A percentile compares a stretch with the other conserved stretches of the same genome.
Conservation (phyloP, 192 early-diverging fungal species). For the Rhizoclosmatium globosum region DNA sequence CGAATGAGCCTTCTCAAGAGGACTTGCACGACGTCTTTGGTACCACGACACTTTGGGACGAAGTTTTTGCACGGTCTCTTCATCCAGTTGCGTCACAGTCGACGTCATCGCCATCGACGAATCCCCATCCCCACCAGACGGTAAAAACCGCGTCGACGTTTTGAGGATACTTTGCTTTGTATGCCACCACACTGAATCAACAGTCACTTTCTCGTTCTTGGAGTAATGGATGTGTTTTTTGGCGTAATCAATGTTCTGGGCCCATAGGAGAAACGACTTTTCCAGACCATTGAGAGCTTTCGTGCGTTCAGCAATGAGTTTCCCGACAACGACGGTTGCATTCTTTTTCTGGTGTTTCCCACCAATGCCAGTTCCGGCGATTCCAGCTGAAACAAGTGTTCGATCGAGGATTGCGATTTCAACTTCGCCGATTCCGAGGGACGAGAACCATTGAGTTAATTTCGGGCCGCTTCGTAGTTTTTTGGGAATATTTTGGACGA, state of each 20-base stretch:
- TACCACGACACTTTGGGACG: slow-evolving; percentile 34
- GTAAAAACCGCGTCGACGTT: slow-evolving; percentile 16
- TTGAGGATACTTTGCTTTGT: background rate
- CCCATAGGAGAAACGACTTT: slow-evolving; percentile 52
- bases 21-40: background rate
- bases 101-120: slow-evolving; percentile 32
- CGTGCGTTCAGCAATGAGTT: slow-evolving; percentile 33
- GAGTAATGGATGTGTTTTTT: slow-evolving; percentile 8
- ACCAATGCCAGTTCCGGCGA: background rate
- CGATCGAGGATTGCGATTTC: slow-evolving; percentile 52
- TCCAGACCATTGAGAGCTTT: slow-evolving; percentile 48
- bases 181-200: too few species aligned
- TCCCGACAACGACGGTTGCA: slow-evolving; percentile 28
- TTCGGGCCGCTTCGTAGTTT: slow-evolving; percentile 49
- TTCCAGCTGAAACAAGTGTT: slow-evolving; percentile 12
- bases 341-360: background rate
- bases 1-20: background rate
- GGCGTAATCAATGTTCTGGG: slow-evolving; percentile 41
- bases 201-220: background rate
- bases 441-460: slow-evolving; percentile 53
- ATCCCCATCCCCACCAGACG: slow-evolving; percentile 26
- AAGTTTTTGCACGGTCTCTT: slow-evolving; percentile 31
- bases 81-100: slow-evolving; percentile 27
- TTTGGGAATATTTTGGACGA: slow-evolving; percentile 57
- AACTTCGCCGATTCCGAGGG: slow-evolving; percentile 55